Evolutionary conservation across 2,329 filamentous ascomycete species (phyloP).

Genomic region (Diaporthe destruens): DNA sequence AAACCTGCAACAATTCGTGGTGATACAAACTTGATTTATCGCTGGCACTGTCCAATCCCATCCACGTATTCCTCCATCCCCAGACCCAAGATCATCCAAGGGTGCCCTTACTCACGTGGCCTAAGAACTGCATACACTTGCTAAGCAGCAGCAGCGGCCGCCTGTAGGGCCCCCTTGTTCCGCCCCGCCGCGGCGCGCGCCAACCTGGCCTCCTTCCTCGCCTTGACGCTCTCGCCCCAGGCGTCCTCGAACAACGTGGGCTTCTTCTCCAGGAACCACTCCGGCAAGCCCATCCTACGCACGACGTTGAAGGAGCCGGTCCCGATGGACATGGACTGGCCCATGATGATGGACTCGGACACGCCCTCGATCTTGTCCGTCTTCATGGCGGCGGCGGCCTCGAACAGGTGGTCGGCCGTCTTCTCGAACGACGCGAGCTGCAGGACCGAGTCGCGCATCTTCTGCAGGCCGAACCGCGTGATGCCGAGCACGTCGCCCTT

Average conservation of each 20-base stretch:
- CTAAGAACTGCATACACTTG: constrained; percentile 2
- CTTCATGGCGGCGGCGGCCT: constrained; percentile 93
- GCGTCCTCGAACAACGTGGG: constrained; percentile 79
- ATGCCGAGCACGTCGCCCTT: constrained; percentile 98
- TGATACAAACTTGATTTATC: not conserved
- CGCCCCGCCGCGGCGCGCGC: constrained; percentile 17
- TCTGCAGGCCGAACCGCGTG: constrained; percentile 93
- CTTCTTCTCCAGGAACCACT: constrained; percentile 68
- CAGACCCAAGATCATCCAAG: not conserved
- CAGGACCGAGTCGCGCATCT: constrained; percentile 94
- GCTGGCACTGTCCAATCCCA: not conserved
- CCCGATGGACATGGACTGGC: constrained; percentile 90
- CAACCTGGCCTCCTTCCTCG: constrained; percentile 46
- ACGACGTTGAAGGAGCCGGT: constrained; percentile 95
- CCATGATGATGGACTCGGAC: constrained; percentile 97
- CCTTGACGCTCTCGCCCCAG: constrained; percentile 55
- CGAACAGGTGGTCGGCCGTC: constrained; percentile 96
- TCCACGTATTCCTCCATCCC: too few relatives aligned
- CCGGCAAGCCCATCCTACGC: constrained; percentile 76
- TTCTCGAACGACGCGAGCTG: constrained; percentile 98
- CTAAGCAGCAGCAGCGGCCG: constrained; percentile 38
- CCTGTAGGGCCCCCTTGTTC: not conserved
- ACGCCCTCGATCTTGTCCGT: constrained; percentile 93
- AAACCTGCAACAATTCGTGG: not conserved
- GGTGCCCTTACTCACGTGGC: not conserved